Conservation (phyloP, 1,284 basidiomycete genomes). For the Trichosporon asahii region DNA sequence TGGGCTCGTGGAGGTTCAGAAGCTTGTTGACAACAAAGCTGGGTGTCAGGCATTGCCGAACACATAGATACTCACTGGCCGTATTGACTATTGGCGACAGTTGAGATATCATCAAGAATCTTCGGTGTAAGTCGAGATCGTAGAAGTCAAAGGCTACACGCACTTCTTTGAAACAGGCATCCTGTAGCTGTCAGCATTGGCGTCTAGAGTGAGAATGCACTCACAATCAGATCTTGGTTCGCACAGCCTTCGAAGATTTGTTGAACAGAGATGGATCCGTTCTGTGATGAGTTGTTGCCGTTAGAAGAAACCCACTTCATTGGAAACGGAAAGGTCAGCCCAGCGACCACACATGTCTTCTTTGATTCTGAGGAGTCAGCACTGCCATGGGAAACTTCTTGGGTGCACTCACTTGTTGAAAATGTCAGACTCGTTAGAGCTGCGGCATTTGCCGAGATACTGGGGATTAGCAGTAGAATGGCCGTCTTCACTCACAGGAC, state of each 20-base stretch:
- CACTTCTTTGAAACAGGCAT: conserved; percentile 43
- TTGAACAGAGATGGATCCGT: conserved; percentile 47
- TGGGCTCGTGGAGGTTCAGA: conserved; percentile 31
- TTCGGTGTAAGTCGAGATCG: conserved; percentile 15
- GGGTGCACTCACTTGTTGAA: conserved; percentile 34
- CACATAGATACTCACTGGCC: conserved; percentile 37
- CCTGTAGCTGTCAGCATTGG: conserved; percentile 21
- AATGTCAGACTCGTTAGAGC: conserved; percentile 29
- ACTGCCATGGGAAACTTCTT: too few relatives aligned
- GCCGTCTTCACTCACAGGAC: conserved; percentile 31
- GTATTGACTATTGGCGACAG: conserved; percentile 45
- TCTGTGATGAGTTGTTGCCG: conserved; percentile 24
- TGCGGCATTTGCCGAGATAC: conserved; percentile 46
- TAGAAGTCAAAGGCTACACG: not conserved
- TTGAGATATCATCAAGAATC: conserved; percentile 39
- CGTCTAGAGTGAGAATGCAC: not conserved
- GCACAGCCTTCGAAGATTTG: conserved; percentile 48
- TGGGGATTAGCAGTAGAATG: conserved; percentile 15
- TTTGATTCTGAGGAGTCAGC: conserved; percentile 33
- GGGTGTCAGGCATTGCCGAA: not conserved
- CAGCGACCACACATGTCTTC: conserved; percentile 37
- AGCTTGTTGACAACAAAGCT: conserved; percentile 48
- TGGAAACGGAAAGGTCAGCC: conserved; percentile 41
- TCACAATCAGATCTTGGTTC: conserved; percentile 39
- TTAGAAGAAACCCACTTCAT: conserved; percentile 32